These are phyloP conservation scores for Curvularia spicifera DNA, from an alignment of 2,329 filamentous ascomycete genomes.

Conservation along the genomic window DNA sequence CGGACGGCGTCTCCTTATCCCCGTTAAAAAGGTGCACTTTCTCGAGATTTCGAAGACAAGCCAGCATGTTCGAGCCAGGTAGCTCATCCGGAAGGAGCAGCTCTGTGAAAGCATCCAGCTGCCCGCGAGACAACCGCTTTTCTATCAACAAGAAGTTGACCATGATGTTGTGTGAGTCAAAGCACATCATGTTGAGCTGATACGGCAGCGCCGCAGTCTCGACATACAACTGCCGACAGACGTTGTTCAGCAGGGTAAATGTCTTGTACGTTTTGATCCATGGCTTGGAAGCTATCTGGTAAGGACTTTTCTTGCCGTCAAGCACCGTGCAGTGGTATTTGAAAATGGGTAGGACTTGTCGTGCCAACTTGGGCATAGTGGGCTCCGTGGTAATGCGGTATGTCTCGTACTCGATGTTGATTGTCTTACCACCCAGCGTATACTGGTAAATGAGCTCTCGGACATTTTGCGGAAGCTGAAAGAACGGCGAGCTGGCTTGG, in stretches of 20 bases:
- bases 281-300: constrained; percentile 1
- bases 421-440: constrained; percentile 34
- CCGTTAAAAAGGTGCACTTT: constrained; percentile 23
- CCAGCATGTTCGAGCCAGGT: constrained; percentile 26
- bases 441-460: constrained; percentile 32
- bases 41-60: constrained; percentile 29
- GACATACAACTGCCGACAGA: constrained; percentile 40
- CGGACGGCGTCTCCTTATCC: constrained; percentile 11
- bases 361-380: background rate
- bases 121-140: constrained; percentile 25
- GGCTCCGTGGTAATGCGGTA: constrained; percentile 18
- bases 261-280: constrained; percentile 11
- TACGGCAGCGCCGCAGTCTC: constrained; percentile 40
- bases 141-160: constrained; percentile 39
- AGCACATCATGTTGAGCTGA: constrained; percentile 32
- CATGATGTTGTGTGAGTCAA: constrained; percentile 31
- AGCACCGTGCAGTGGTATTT: constrained; percentile 31
- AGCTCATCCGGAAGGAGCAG: constrained; percentile 26
- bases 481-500: constrained; percentile 31
- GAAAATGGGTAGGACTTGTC: constrained; percentile 24
- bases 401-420: constrained; percentile 33
- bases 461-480: constrained; percentile 34
- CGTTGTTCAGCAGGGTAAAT: constrained; percentile 32
- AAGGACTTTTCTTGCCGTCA: constrained; percentile 22
- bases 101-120: constrained; percentile 30